phyloP scores from a whole-genome alignment of 2,329 filamentous ascomycete species.

The Coleophoma eucalyptorum region DNA sequence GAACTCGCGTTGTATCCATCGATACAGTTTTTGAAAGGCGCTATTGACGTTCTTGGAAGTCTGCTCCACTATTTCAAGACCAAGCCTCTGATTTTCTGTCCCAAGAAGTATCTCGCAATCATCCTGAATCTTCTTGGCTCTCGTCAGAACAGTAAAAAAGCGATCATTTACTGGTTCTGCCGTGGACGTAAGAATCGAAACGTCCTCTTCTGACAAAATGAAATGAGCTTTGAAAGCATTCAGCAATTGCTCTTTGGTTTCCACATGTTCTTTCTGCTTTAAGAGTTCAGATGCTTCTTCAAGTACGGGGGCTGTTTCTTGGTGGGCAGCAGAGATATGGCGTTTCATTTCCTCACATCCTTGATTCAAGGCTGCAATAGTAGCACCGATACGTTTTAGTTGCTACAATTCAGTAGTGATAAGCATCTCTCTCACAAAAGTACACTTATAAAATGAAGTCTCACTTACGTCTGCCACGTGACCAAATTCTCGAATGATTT shows the following conservation, averaged over 20 bases:
- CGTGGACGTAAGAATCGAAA: constrained; percentile 69
- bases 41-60: constrained; percentile 82
- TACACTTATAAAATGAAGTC: neutral
- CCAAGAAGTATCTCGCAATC: constrained; percentile 89
- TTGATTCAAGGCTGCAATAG: constrained; percentile 73
- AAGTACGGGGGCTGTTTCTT: constrained; percentile 69
- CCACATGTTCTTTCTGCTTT: constrained; percentile 66
- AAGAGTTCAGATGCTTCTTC: constrained; percentile 74
- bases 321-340: constrained; percentile 71
- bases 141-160: constrained; percentile 75
- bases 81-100: constrained; percentile 83
- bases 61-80: constrained; percentile 87
- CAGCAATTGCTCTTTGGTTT: constrained; percentile 76
- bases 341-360: constrained; percentile 77
- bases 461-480: constrained; percentile 72
- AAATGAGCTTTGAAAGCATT: constrained; percentile 79
- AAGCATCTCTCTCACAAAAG: constrained; percentile 4
- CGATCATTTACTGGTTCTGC: constrained; percentile 79
- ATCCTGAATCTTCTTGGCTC: constrained; percentile 81
- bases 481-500: constrained; percentile 84
- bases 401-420: constrained; percentile 52
- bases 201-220: constrained; percentile 76
- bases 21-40: constrained; percentile 92
- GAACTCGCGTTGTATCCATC: constrained; percentile 93
- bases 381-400: constrained; percentile 77